phyloP scores from a whole-genome alignment of 176 grass and related monocot genomes.

The Phoenix dactylifera region DNA sequence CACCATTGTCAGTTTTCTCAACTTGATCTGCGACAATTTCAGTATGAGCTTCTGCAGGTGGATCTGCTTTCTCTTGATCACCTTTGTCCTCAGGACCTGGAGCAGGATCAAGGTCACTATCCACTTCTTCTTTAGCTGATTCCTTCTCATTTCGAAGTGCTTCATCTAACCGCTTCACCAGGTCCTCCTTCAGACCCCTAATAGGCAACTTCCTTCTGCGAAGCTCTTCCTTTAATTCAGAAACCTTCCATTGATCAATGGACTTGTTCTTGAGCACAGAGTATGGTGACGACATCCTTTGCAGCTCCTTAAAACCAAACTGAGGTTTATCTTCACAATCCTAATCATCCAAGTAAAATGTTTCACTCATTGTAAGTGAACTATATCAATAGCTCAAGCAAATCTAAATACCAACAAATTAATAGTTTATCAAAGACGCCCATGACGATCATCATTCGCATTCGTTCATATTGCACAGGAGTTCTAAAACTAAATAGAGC shows the following conservation, averaged over 20 bases:
- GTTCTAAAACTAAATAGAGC: no score
- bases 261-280: slow-evolving; percentile 45
- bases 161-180: slow-evolving; percentile 56
- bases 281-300: slow-evolving; percentile 34
- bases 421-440: no score
- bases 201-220: slow-evolving; percentile 45
- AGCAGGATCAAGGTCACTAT: slow-evolving; percentile 17
- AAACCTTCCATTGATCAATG: slow-evolving; percentile 82
- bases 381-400: no score
- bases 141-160: slow-evolving; percentile 34
- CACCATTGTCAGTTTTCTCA: slow-evolving; percentile 8
- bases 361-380: no score
- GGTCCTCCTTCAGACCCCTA: slow-evolving; percentile 65
- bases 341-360: neutral
- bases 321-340: neutral
- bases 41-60: slow-evolving; percentile 2
- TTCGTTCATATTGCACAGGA: no score
- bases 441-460: no score
- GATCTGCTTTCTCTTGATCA: slow-evolving; percentile 7
- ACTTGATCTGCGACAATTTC: slow-evolving; percentile 6
- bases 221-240: slow-evolving; percentile 74
- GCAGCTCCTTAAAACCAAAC: neutral
- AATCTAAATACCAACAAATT: no score
- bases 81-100: slow-evolving; percentile 16
- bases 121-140: slow-evolving; percentile 10